phyloP scores from a whole-genome alignment of 306 rosid genomes.

The Begonia peltatifolia region DNA sequence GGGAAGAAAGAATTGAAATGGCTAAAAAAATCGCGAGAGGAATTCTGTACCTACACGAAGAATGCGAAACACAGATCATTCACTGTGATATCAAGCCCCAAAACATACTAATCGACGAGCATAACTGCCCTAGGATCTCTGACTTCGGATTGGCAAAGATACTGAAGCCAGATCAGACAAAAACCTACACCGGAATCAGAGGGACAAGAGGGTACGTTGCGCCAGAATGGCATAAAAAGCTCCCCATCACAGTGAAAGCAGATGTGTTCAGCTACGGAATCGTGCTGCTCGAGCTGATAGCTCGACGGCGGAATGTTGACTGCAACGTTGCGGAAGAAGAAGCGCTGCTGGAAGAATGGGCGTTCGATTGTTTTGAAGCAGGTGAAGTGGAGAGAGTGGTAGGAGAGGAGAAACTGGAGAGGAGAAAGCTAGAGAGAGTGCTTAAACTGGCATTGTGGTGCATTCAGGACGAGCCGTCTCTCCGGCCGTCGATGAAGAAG shows the following conservation, averaged over 20 bases:
- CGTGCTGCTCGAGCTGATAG: slow-evolving; percentile 16
- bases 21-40: slow-evolving; percentile 15
- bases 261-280: slow-evolving; percentile 25
- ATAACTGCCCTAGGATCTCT: slow-evolving; percentile 6
- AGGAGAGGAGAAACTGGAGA: slow-evolving; percentile 2
- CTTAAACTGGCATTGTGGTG: slow-evolving; percentile 18
- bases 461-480: slow-evolving; percentile 15
- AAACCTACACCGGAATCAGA: slow-evolving; percentile 18
- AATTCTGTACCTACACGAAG: slow-evolving; percentile 20
- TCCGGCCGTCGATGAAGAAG: slow-evolving; percentile 11
- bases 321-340: slow-evolving; percentile 6
- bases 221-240: slow-evolving; percentile 16
- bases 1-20: slow-evolving; percentile 13
- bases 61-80: slow-evolving; percentile 14
- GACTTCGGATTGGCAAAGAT: slow-evolving; percentile 22
- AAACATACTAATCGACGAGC: slow-evolving; percentile 18
- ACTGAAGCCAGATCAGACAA: slow-evolving; percentile 14
- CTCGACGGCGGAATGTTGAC: slow-evolving; percentile 10
- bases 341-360: slow-evolving; percentile 16
- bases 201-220: slow-evolving; percentile 24
- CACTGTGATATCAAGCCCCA: slow-evolving; percentile 25
- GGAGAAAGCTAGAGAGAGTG: slow-evolving; percentile 7
- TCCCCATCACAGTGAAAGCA: slow-evolving; percentile 12
- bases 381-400: slow-evolving; percentile 7
- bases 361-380: slow-evolving; percentile 1